Base-by-base conservation (phyloP, 23 red algal species). In the Pyropia yezoensis region DNA sequence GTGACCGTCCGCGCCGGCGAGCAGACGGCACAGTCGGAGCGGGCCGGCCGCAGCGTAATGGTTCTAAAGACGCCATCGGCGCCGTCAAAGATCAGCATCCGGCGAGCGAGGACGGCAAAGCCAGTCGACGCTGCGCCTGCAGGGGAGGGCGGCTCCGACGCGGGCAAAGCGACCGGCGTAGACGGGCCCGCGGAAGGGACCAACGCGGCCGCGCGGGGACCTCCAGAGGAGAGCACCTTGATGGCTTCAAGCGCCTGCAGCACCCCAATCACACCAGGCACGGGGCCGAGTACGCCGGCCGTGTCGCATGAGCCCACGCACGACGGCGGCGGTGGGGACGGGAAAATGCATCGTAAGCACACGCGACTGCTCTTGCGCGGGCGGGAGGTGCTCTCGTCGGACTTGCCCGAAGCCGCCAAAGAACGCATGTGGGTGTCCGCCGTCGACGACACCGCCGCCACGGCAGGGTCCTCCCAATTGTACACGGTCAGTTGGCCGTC, bases 281-380 rank as follows among this genome's bases (percentile, higher is more conserved):
- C 82, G 45, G 83, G 84, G 50, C 92, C 92, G 8, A 96, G 71
- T 2, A 96, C 92, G 29, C 92, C 92, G 19, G 75, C 87, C 52
- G 84, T 66, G 61, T 89, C 92, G 76, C 92, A 96, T 45, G 69
- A 78, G 52, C 83, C 83, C 13, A 89, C 83, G 67, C 92, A 96
- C 24, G 50, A 25, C 39, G 77, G 78, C 18, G 92, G 92, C 24
- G 92, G 92, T 8, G 77, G 65, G 22, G 39, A 26, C 5, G 92
- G 92, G 52, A 89, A 90, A 1, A 96, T 73, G 60, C 92, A 96
- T 2, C 68, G 62, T 3, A 54, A 61, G 67, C 79, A 79, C 39
- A 47, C 39, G 39, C 39, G 39, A 8, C 12, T 47, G 9, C 39
- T 47, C 11, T 7, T 47, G 39, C 39, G 39, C 39, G 39, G 39